A percentile compares a stretch with the other conserved stretches of the same genome.
Evolutionary conservation across 441 rosid genomes (phyloP).

Genomic region (Francoa sonchifolia): DNA sequence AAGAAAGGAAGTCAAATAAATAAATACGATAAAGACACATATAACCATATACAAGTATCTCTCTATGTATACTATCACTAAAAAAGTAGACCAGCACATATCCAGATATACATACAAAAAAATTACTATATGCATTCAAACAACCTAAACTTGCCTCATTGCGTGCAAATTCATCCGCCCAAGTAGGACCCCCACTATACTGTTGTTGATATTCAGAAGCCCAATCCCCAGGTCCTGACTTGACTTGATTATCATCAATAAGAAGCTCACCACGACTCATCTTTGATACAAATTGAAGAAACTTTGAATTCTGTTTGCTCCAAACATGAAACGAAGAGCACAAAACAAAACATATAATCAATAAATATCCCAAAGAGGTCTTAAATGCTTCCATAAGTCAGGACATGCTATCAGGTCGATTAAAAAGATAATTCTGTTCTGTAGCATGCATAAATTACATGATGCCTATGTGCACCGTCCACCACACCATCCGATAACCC

Average conservation of each 20-base stretch:
- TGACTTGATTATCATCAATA: slow-evolving; percentile 84
- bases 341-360: background rate
- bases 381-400: no score
- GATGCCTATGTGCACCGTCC: background rate
- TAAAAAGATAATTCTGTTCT: no score
- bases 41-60: no score
- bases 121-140: slow-evolving; percentile 2
- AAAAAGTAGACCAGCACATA: background rate
- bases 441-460: no score
- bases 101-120: background rate
- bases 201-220: slow-evolving; percentile 79
- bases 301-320: slow-evolving; percentile 78
- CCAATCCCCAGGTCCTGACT: slow-evolving; percentile 76
- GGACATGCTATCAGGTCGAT: no score
- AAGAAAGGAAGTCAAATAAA: no score
- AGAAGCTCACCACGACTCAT: slow-evolving; percentile 99
- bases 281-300: slow-evolving; percentile 95
- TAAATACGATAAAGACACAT: no score
- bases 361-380: background rate
- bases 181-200: slow-evolving; percentile 48
- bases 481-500: background rate
- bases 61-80: no score
- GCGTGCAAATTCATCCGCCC: slow-evolving; percentile 82
- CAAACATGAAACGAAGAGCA: slow-evolving; percentile 10
- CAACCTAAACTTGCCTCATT: slow-evolving; percentile 29